A percentile compares a stretch with the other conserved stretches of the same genome.
phyloP scores from a whole-genome alignment of 129 eudicot genomes.

The Ambrosia artemisiifolia region DNA sequence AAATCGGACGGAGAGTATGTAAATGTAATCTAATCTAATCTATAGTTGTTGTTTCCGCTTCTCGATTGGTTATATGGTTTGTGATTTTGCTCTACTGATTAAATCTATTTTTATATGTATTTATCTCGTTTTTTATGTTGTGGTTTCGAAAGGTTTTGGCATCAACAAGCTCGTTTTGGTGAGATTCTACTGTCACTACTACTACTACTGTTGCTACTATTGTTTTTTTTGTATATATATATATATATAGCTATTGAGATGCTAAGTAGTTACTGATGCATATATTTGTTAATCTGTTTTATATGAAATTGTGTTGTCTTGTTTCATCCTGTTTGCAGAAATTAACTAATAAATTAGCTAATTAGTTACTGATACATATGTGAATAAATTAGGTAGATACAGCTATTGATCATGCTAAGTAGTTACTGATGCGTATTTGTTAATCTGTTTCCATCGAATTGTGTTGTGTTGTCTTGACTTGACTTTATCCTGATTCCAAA shows the following conservation, averaged over 20 bases:
- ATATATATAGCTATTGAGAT: not conserved
- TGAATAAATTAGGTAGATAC: too few species aligned
- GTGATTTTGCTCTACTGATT: not conserved
- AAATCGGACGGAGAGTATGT: constrained; percentile 31
- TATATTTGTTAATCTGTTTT: too few species aligned
- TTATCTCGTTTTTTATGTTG: not conserved
- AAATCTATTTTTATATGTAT: not conserved
- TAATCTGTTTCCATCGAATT: constrained; percentile 22
- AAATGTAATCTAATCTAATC: not conserved
- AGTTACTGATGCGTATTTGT: not conserved
- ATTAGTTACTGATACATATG: too few species aligned
- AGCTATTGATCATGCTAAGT: not conserved
- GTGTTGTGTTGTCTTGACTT: constrained; percentile 23
- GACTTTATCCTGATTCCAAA: not conserved
- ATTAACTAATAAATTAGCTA: too few species aligned
- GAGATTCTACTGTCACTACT: constrained; percentile 35
- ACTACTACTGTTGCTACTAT: not conserved
- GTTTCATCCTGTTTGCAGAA: too few species aligned
- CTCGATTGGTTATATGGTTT: constrained; percentile 10
- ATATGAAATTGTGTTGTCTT: too few species aligned
- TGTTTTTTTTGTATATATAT: too few species aligned
- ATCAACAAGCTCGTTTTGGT: constrained; percentile 57
- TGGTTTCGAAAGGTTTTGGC: constrained; percentile 47
- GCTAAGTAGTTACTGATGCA: too few species aligned
- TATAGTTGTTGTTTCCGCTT: not conserved